Evolutionary conservation across 345 rosid genomes (phyloP).

Genomic region (Adansonia digitata): DNA sequence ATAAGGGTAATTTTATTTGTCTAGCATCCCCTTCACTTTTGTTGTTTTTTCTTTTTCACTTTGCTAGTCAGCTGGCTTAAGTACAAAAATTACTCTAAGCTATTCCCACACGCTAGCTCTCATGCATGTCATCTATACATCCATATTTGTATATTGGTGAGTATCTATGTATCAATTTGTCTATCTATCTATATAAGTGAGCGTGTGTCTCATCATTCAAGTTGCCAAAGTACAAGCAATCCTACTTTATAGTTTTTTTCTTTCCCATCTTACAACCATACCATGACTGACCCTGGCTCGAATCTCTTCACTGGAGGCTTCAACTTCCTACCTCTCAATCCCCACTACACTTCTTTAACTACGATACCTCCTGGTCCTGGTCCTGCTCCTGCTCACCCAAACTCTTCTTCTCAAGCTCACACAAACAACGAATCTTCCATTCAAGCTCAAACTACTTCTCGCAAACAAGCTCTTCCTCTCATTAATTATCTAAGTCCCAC

Average conservation of each 20-base stretch:
- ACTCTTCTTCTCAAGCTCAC: not conserved
- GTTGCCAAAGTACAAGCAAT: not conserved
- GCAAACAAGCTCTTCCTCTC: constrained; percentile 37
- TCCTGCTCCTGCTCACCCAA: constrained; percentile 5
- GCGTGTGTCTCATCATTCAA: not conserved
- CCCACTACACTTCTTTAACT: constrained; percentile 15
- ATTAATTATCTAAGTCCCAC: constrained; percentile 34
- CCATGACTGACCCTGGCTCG: constrained; percentile 41
- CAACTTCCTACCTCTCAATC: constrained; percentile 32
- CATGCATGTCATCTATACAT: not conserved
- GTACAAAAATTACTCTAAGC: too few species aligned
- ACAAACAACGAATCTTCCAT: not conserved
- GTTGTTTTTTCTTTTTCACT: too few species aligned
- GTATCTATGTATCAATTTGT: not conserved
- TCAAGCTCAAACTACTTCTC: not conserved
- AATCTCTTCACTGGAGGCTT: constrained; percentile 32
- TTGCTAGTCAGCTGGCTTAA: too few species aligned
- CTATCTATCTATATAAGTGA: not conserved
- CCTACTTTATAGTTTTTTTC: not conserved
- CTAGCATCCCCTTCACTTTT: too few species aligned
- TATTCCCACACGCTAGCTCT: too few species aligned
- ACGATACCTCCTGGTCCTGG: too few species aligned
- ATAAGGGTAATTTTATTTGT: too few species aligned
- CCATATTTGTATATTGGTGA: not conserved
- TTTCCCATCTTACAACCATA: not conserved